Evolutionary conservation across 2,329 filamentous ascomycete genomes (phyloP).

Genomic region (Penicillium nordicum): DNA sequence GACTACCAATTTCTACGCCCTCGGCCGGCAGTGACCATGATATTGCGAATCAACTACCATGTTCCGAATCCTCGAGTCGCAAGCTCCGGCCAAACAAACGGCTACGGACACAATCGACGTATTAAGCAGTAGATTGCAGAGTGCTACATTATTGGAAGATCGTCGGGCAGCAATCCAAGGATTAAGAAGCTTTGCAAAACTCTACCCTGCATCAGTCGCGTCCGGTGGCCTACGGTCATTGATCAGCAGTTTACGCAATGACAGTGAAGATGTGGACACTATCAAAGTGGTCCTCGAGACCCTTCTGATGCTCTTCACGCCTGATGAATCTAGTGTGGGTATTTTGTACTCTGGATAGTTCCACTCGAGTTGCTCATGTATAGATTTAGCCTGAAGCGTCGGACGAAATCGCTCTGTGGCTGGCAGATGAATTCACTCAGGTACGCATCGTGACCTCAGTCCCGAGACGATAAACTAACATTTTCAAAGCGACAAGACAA

Average conservation of each 20-base stretch:
- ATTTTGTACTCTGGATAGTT: conserved; percentile 2
- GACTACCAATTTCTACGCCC: conserved; percentile 25
- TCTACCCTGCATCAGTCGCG: conserved; percentile 92
- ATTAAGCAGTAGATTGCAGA: conserved; percentile 79
- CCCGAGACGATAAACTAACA: conserved; percentile 45
- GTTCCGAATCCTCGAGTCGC: conserved; percentile 60
- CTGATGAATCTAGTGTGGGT: conserved; percentile 59
- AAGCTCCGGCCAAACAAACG: conserved; percentile 91
- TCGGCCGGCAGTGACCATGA: conserved; percentile 41
- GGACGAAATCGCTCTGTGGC: conserved; percentile 91
- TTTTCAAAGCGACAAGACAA: conserved; percentile 78
- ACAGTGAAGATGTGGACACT: conserved; percentile 93
- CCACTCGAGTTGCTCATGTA: conserved; percentile 20
- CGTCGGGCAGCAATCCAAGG: conserved; percentile 89
- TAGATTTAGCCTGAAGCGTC: conserved; percentile 74
- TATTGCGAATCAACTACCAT: conserved; percentile 40
- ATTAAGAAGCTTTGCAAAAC: conserved; percentile 90
- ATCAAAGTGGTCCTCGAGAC: conserved; percentile 95
- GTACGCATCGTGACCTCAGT: conserved; percentile 42
- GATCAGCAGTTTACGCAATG: conserved; percentile 78
- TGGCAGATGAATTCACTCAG: conserved; percentile 97
- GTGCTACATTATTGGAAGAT: conserved; percentile 89
- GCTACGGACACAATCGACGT: conserved; percentile 91
- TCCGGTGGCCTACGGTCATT: conserved; percentile 86
- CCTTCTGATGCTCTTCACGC: conserved; percentile 83